These are phyloP conservation scores for Coemansia sp. DNA, from an alignment of 371 early-diverging fungal genomes.

Conservation along the genomic window DNA sequence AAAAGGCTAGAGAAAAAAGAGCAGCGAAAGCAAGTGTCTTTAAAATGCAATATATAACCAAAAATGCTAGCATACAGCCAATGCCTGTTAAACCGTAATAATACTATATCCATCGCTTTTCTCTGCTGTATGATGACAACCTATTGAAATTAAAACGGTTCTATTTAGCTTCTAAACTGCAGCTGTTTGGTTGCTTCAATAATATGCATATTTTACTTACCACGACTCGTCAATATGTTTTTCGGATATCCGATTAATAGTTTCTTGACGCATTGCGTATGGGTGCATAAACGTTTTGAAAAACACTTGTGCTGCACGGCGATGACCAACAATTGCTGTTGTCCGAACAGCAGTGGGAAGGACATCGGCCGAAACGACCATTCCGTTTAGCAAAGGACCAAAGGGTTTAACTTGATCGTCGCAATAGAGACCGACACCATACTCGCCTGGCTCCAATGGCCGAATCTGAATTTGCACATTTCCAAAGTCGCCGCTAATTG, in stretches of 20 bases:
- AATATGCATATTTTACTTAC: constrained; percentile 14
- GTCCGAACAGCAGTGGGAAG: constrained; percentile 82
- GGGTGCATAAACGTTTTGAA: constrained; percentile 37
- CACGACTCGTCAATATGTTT: constrained; percentile 30
- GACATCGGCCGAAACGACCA: constrained; percentile 71
- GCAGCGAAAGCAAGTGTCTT: not conserved
- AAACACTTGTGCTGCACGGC: constrained; percentile 21
- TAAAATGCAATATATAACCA: not conserved
- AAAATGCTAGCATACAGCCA: not conserved
- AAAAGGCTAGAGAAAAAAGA: not conserved
- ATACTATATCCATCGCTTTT: constrained; percentile 6
- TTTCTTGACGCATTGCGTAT: constrained; percentile 31
- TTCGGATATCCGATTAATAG: constrained; percentile 40
- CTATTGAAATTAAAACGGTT: not conserved
- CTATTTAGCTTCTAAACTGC: not conserved
- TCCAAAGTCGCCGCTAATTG: constrained; percentile 96
- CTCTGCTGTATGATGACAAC: constrained; percentile 3
- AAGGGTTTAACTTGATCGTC: constrained; percentile 73
- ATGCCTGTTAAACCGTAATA: not conserved
- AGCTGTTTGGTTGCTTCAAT: not conserved
- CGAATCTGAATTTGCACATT: constrained; percentile 90
- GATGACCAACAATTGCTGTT: constrained; percentile 74
- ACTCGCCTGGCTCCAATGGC: constrained; percentile 71
- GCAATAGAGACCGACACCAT: constrained; percentile 69
- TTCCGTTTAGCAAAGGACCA: constrained; percentile 82